Base-by-base conservation (phyloP, 2,329 filamentous ascomycete genomes). In the Lasiodiplodia gonubiensis region DNA sequence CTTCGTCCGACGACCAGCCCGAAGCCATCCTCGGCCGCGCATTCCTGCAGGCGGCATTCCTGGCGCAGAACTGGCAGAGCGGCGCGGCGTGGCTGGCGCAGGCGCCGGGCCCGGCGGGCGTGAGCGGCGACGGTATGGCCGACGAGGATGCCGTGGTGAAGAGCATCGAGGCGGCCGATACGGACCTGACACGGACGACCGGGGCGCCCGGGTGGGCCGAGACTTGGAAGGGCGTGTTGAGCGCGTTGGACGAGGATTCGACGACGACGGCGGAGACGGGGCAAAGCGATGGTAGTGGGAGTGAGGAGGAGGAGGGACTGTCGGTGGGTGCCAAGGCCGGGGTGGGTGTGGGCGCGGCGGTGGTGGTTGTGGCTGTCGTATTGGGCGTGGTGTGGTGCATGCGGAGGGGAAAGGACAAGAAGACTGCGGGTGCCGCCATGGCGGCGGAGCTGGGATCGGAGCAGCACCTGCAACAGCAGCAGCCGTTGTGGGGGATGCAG, bases 21-120 rank as follows among this genome's bases (percentile, higher is more conserved):
- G 39, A n/a, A 0, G 33, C 27, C 30, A 72, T 72, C 3, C 77
- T 84, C 2, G 83, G 83, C 0, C 78, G 81, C n/a, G 80, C 81
- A 0, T 84, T 84, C 68, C 73, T 84, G 1, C 82, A 85, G 68
- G 82, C 82, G 37, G 81, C 82, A 2, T 84, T 84, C 53, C 67
- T 84, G 0, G 81, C 35, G 3, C 49, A 54, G 30, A 66, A 66
- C 51, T 66, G 49, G 51, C 30, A 35, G 27, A 37, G 16, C n/a
- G 51, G 51, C 5, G 8, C 33, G 3, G 16, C 46, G 25, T 66
- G 49, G 49, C 35, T 66, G 11, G 48, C 63, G 37, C 63, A 66
- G 39, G 63, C 63, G n/a, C 63, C 63, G 37, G 63, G 63, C 49
- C 63, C 63, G n/a, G 16, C 18, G 21, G 23, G 14, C 21, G 39